Evolutionary conservation across 331 rosid genomes (phyloP), one percentile per base, ranked within the genome.

Genomic region (Cydonia oblonga): DNA sequence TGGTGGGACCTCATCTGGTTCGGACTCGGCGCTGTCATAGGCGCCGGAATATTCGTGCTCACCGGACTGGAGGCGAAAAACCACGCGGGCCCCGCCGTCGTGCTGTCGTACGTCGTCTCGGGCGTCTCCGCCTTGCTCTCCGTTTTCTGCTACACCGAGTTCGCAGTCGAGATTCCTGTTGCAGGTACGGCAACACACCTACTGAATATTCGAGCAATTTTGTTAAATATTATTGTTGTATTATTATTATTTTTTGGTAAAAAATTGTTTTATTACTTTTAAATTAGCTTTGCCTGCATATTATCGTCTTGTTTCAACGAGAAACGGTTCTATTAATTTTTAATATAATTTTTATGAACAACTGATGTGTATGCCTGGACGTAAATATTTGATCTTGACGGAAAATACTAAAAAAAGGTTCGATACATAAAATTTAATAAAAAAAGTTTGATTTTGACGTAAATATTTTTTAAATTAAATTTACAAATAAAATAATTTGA

Each of bases 1-100:
- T 92, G 98, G 98, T 92, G 98, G 98, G 98, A 92, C 58, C 86
- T 92, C 24, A 88, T 84, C 0, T 92, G 96, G 98, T 88, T 92
- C 24, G 98, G 98, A 0, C 59, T 90, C 73, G 98, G 98, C 0
- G 78, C 91, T 22, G 96, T 90, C n/a, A 83, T 92, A 5, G 98
- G 98, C 0, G 87, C 98, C 0, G 98, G 98, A 3, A 90, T 92
- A 18, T 92, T 92, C 68, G 96, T 92, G 1, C 86, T 92, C 6
- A 92, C 96, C 0, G 98, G 98, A 11, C 82, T 84, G 1, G 96
- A 92, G 80, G 95, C 88, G 0, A 69, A 3, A 26, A 9, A 79
- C 0, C 53, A 66, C 15, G 90, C 91, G 2, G 98, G 98, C 1
- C 96, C 98, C 0, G 96, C 90, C 16, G 87, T 92, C 0, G 90